A percentile compares a stretch with the other conserved stretches of the same genome.
phyloP scores from a whole-genome alignment of 2,329 filamentous ascomycete genomes.

The Xylaria sp. region DNA sequence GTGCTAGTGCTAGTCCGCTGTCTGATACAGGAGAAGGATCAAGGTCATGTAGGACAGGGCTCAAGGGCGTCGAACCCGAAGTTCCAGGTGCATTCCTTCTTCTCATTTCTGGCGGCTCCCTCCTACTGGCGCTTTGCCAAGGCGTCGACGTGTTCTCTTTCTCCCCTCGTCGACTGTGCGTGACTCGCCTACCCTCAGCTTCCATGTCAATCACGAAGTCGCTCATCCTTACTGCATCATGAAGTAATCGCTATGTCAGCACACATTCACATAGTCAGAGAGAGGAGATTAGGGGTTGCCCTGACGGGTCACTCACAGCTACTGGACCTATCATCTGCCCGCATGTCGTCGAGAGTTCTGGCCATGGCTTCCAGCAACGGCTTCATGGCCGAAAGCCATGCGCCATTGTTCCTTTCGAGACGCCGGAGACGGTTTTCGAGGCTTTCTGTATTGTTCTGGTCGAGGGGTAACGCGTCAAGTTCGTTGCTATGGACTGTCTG shows the following conservation, averaged over 20 bases:
- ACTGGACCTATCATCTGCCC: slow-evolving; percentile 31
- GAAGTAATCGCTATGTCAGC: slow-evolving; percentile 4
- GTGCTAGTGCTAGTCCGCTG: not conserved
- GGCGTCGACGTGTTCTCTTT: slow-evolving; percentile 1
- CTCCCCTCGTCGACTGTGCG: slow-evolving; percentile 29
- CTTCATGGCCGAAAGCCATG: slow-evolving; percentile 41
- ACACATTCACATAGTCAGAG: not conserved
- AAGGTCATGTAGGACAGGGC: slow-evolving; percentile 25
- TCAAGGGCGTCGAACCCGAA: slow-evolving; percentile 1
- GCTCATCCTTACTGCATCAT: slow-evolving; percentile 36
- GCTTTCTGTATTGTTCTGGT: slow-evolving; percentile 31
- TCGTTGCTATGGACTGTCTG: slow-evolving; percentile 14
- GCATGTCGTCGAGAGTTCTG: slow-evolving; percentile 39
- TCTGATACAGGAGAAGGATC: slow-evolving; percentile 10
- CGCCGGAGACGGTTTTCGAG: slow-evolving; percentile 38
- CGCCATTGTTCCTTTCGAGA: slow-evolving; percentile 39
- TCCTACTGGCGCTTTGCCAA: not conserved
- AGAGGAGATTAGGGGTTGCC: not conserved
- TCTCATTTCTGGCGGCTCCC: not conserved
- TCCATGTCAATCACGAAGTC: slow-evolving; percentile 42
- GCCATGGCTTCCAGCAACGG: slow-evolving; percentile 39
- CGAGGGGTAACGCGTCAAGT: slow-evolving; percentile 5
- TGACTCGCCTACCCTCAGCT: slow-evolving; percentile 34
- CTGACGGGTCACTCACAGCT: slow-evolving; percentile 34
- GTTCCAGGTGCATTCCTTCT: not conserved